These are phyloP conservation scores for Salisapilia sapeloensis DNA, from an alignment of 352 stramenopile genomes.

Conservation along the genomic window DNA sequence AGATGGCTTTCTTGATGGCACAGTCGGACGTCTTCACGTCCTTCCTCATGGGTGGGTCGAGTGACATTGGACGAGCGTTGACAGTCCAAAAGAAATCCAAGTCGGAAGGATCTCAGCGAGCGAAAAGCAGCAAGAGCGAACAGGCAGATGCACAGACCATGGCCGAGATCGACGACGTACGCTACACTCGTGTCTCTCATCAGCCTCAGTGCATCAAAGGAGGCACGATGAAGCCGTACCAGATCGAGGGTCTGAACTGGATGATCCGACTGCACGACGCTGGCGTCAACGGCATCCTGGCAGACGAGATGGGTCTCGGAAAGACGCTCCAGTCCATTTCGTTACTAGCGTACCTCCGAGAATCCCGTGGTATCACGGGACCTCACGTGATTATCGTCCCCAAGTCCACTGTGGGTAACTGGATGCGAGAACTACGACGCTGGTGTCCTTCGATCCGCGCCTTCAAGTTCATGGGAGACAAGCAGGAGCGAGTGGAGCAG, in stretches of 20 bases:
- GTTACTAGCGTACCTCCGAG: constrained; percentile 91
- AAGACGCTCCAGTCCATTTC: constrained; percentile 98
- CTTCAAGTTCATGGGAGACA: constrained; percentile 94
- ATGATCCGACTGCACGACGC: constrained; percentile 89
- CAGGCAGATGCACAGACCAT: constrained; percentile 47
- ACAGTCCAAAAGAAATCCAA: constrained; percentile 26
- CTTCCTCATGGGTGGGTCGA: constrained; percentile 75
- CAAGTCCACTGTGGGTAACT: constrained; percentile 97
- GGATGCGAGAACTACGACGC: constrained; percentile 95
- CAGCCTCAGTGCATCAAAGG: constrained; percentile 74
- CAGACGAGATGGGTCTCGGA: constrained; percentile 82
- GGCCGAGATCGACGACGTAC: constrained; percentile 63
- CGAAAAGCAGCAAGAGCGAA: constrained; percentile 34
- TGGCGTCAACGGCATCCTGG: constrained; percentile 71
- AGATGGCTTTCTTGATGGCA: constrained; percentile 80
- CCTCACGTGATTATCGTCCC: constrained; percentile 98
- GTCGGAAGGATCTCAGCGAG: constrained; percentile 20
- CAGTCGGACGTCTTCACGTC: constrained; percentile 80
- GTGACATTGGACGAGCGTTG: constrained; percentile 63
- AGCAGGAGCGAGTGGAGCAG: constrained; percentile 88
- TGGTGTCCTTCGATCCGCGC: constrained; percentile 91
- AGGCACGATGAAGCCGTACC: constrained; percentile 79
- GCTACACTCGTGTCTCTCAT: constrained; percentile 66
- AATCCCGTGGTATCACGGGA: constrained; percentile 85
- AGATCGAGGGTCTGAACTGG: constrained; percentile 80